phyloP scores from a whole-genome alignment of 176 grass and related monocot species.

The Carex pumila region DNA sequence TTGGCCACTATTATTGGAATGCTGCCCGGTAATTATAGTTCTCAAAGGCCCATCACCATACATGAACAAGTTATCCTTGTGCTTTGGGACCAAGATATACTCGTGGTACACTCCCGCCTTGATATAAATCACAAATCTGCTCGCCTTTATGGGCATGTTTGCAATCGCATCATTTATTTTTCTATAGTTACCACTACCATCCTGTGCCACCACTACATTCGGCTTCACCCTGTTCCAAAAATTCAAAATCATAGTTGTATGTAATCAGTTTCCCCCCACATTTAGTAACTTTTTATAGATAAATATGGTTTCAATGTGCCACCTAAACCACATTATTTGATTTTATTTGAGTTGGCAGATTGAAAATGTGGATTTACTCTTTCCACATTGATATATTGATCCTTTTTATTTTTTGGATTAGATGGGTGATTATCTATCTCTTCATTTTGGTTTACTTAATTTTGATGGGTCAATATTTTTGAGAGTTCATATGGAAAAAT shows the following conservation, averaged over 20 bases:
- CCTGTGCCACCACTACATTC: slow-evolving; percentile 70
- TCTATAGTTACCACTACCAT: slow-evolving; percentile 78
- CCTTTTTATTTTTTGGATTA: too few species aligned
- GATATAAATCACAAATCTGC: slow-evolving; percentile 74
- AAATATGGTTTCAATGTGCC: neutral
- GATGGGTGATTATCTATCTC: neutral
- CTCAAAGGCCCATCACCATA: slow-evolving; percentile 60
- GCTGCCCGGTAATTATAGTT: slow-evolving; percentile 38
- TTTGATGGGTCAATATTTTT: neutral
- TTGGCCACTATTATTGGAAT: slow-evolving; percentile 25
- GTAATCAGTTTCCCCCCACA: neutral
- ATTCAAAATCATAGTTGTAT: neutral
- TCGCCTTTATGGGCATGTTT: slow-evolving; percentile 36
- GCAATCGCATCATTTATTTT: slow-evolving; percentile 55
- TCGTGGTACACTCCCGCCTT: slow-evolving; percentile 76
- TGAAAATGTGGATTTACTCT: too few species aligned
- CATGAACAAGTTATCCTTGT: slow-evolving; percentile 70
- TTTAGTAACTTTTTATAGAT: neutral
- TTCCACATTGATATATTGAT: too few species aligned
- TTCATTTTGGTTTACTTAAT: neutral
- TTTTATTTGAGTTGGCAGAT: too few species aligned
- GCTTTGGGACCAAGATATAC: slow-evolving; percentile 46
- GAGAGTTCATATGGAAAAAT: neutral
- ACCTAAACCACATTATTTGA: too few species aligned
- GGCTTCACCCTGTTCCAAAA: slow-evolving; percentile 26